Evolutionary conservation across 345 rosid species (phyloP).

Genomic region (Gossypium longicalyx): DNA sequence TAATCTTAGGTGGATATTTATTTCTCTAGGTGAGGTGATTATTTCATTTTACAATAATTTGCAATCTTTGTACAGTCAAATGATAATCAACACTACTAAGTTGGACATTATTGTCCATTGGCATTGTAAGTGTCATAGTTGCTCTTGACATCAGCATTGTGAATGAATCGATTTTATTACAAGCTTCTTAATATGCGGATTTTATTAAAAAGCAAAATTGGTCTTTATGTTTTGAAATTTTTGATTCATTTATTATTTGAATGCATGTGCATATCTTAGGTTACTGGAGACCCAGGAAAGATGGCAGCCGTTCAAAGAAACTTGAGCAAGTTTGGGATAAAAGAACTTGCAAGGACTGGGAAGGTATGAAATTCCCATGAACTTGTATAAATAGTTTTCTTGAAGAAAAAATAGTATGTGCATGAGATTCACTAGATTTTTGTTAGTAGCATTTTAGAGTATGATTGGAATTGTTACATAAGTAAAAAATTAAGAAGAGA

Average conservation of each 20-base stretch:
- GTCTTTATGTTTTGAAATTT: background rate
- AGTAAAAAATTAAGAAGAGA: no score
- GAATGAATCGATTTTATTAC: background rate
- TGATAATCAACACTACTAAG: background rate
- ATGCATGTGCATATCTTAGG: conserved; percentile 34
- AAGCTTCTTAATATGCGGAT: background rate
- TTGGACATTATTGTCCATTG: background rate
- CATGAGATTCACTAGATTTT: background rate
- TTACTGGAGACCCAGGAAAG: conserved; percentile 98
- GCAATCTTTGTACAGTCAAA: no score
- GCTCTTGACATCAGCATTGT: background rate
- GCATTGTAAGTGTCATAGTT: background rate
- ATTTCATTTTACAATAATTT: no score
- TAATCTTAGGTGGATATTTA: no score
- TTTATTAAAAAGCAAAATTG: background rate
- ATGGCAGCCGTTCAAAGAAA: conserved; percentile 86
- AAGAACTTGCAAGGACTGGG: conserved; percentile 83
- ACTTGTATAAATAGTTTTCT: background rate
- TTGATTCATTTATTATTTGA: background rate
- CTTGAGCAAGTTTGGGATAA: conserved; percentile 83
- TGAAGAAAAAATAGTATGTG: background rate
- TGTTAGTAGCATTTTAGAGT: background rate
- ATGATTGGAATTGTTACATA: background rate
- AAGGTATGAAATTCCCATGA: conserved; percentile 36
- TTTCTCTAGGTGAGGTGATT: no score